Evolutionary conservation across 495 filamentous ascomycete species (phyloP), one percentile per base, ranked within the genome.

Genomic region (Lineolata rhizophorae): DNA sequence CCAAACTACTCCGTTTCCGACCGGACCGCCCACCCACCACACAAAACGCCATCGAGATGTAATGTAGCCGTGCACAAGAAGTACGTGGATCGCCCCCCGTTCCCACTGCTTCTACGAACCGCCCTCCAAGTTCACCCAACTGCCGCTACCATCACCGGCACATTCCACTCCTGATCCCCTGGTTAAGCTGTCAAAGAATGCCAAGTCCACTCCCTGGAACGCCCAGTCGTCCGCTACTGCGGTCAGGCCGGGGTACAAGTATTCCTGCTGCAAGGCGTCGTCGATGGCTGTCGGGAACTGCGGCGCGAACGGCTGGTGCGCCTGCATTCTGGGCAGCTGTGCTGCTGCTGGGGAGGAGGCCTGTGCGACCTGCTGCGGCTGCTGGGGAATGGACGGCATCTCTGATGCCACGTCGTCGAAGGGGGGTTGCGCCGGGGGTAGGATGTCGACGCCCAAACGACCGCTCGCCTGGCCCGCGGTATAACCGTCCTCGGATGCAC

Each of bases 181-280:
- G 35, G 51, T 53, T n/a, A 56, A 28, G 27, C 34, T 53, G 16
- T 49, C 47, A 29, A 58, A 58, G 32, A 58, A 51, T 17, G 51
- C 48, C 43, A 48, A 45, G 28, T 56, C 55, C 9, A 55, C 48
- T 6, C 53, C 55, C 30, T 55, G 55, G 30, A 58, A 48, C 0
- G 47, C 44, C 52, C 47, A 54, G 20, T 54, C 52, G 18, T 50
- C 47, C 18, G 35, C 34, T 9, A 36, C 44, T 13, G 44, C 40
- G 9, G 33, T 33, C 27, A 53, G 24, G 9, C 42, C 37, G 25
- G 47, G 49, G 25, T 38, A 35, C 15, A 21, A n/a, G 16, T 16
- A 5, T 2, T 30, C 31, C 12, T 35, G 37, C 8, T 20, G 20
- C 2, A 35, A 18, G 16, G 33, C 9, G 18, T 35, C 28, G 18